phyloP scores from a whole-genome alignment of 2,329 filamentous ascomycete genomes.

The Penicillium polonicum region DNA sequence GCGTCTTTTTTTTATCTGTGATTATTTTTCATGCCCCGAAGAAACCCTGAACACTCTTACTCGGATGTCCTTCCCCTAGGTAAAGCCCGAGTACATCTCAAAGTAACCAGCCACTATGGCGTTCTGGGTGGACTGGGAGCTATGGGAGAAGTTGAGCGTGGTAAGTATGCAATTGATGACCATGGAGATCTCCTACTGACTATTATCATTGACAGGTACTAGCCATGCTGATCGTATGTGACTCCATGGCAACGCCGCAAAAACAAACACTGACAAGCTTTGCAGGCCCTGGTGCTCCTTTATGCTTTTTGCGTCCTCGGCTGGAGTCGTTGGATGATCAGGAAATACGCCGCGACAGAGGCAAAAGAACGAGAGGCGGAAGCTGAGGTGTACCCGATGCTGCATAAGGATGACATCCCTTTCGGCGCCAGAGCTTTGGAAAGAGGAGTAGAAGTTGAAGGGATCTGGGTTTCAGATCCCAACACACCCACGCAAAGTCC shows the following conservation, averaged over 20 bases:
- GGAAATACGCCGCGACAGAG: conserved; percentile 63
- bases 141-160: conserved; percentile 90
- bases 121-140: conserved; percentile 69
- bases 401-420: conserved; percentile 64
- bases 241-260: neutral
- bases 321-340: conserved; percentile 56
- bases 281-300: conserved; percentile 62
- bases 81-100: neutral
- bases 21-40: neutral
- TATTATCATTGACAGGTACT: conserved; percentile 60
- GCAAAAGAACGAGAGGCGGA: conserved; percentile 59
- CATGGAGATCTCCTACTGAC: conserved; percentile 15
- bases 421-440: conserved; percentile 86
- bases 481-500: conserved; percentile 34
- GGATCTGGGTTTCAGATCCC: conserved; percentile 70
- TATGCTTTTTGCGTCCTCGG: conserved; percentile 66
- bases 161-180: conserved; percentile 54
- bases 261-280: conserved; percentile 27
- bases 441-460: conserved; percentile 77
- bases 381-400: conserved; percentile 55
- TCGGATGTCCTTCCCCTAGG: neutral
- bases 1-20: neutral
- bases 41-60: neutral
- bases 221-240: conserved; percentile 63
- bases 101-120: conserved; percentile 25